Evolutionary conservation across 352 stramenopile species (phyloP), one percentile per base, ranked within the genome.

Genomic region (Phytophthora constricta): DNA sequence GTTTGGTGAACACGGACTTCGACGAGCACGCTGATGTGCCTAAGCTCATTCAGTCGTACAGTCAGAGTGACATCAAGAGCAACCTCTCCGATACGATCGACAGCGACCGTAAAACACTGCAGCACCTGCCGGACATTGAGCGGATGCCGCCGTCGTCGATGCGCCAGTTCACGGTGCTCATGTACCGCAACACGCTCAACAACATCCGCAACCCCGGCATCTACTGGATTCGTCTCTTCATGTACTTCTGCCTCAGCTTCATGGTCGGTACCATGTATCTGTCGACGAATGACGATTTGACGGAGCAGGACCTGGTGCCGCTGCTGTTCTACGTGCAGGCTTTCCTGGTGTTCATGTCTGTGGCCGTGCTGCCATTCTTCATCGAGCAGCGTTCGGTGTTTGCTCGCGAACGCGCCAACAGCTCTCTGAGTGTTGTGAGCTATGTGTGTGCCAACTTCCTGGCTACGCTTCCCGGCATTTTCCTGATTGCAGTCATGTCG

Each of bases 321-420:
- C 28, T 96, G 51, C 59, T 97, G 7, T 97, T 96, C 63, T 97
- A 92, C 79, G 77, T 93, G 27, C 82, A 91, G 25, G 86, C 89
- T 10, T 97, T 97, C 65, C 78, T 96, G 37, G 83, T 94, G 42
- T 96, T 95, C 70, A 97, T 97, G 91, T 91, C 78, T 48, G 81
- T 97, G 34, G 89, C 90, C 3, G 86, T 92, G 3, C 68, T 97
- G 17, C 90, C 91, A 2, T 95, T 95, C 70, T 89, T 94, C 46
- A 89, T 97, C 42, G 79, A 96, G 39, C 82, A 93, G 39, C 88
- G 91, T 14, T 89, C 95, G 60, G 77, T 89, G 0, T 76, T 82
- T 26, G 57, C 58, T 46, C 70, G 70, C 13, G 70, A 93, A 57
- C 72, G 86, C 34, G 76, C 69, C 43, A 97, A 97, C 77, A 84